Base-by-base conservation (phyloP, 192 early-diverging fungal species). In the Funneliformis mosseae region DNA sequence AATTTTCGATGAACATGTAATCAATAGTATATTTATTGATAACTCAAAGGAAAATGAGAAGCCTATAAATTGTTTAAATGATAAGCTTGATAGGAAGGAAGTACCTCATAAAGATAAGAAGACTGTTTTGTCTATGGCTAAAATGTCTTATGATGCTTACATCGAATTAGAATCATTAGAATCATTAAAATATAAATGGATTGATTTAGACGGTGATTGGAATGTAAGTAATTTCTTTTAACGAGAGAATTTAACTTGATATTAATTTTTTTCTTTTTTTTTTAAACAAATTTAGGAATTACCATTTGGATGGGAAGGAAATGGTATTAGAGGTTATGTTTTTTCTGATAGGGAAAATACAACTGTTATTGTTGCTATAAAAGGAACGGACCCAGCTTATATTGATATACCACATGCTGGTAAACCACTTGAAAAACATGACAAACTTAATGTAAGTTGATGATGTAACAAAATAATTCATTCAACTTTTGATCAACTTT, bases 91-190 rank as follows among this genome's bases (percentile, higher is more conserved):
- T n/a, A n/a, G n/a, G n/a, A n/a, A 42, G 61, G 50, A 81, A 46
- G 76, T 94, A 28, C 95, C 96, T 14, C 79, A 91, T 21, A 89
- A 85, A 1, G 90, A 96, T 85, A 87, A 91, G 46, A 63, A 78
- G 0, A 94, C 95, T 5, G 88, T 98, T 14, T 81, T 93, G 18
- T 85, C 88, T 14, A 81, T 98, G 74, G 94, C 93, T 42, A 83
- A 88, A 43, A 96, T 98, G 94, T 91, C 92, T 1, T 88, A 89
- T 42, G 93, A 96, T 84, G 92, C 95, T 0, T 98, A 98, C 86
- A 85, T 88, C 68, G 90, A 93, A 21, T 86, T 89, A 18, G 50
- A 55, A 11, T 81, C 83, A 21, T 86, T 89, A 18, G 50, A 55
- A 11, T 81, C 83, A 14, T 27, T 74, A 41, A 84, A 88, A 8